Evolutionary conservation across 805 yeast genomes (phyloP), one percentile per base, ranked within the genome.

Genomic region (Myxozyma melibiosi): DNA sequence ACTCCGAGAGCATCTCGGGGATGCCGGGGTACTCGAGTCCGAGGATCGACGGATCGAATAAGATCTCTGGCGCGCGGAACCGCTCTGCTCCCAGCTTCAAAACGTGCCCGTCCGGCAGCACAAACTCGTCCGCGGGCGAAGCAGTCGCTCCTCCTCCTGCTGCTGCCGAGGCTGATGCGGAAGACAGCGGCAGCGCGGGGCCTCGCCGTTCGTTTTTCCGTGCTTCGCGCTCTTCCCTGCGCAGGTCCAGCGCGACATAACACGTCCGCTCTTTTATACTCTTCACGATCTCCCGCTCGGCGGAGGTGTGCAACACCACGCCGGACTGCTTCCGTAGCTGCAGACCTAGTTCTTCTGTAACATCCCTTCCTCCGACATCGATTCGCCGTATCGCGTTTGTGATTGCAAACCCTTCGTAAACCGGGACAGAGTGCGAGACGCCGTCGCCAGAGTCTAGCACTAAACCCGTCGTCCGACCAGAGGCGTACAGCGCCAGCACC

Each of bases 401-500:
- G 14, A 91, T 69, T 11, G 91, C 78, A 70, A 89, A 91, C 4
- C 98, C 98, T 58, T 90, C 90, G 71, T 83, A 92, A 0, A 92
- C 89, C 0, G 97, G 97, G 1, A 90, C 96, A 7, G 87, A 78
- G 67, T 88, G 91, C 38, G 88, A 81, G 25, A 90, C 96, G 3
- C 97, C 97, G 70, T 91, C 97, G 4, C 97, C 97, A n/a, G 86
- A 81, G 68, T 91, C 97, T 11, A 92, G 68, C 2, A 89, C 96
- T 37, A 89, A 80, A 1, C 97, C 98, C 0, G 96, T 90, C 6
- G 97, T 91, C 63, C 89, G 75, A 0, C 97, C 98, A 4, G 88
- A 80, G 0, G 97, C 90, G 72, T 92, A 91, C 38, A 91, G 74
- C 2, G 96, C 80, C 38, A 91, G 74, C 9, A 90, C 90, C 0